phyloP scores from a whole-genome alignment of 192 early-diverging fungal genomes.

The Podila clonocystis region DNA sequence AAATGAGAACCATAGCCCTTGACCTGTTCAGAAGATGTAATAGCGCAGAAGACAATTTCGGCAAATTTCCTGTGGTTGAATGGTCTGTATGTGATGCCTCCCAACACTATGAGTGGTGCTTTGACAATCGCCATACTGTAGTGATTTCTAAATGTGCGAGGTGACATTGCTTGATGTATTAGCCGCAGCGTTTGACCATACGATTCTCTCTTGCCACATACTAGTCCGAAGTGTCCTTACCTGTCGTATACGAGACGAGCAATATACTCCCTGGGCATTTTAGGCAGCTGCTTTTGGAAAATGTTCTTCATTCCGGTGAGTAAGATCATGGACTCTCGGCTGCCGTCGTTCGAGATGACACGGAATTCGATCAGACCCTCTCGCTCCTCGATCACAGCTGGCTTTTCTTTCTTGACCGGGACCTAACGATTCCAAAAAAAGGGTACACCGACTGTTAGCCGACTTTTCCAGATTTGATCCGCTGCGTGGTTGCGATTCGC shows the following conservation, averaged over 20 bases:
- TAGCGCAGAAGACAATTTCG: constrained; percentile 99
- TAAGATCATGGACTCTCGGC: constrained; percentile 83
- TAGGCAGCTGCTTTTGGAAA: constrained; percentile 96
- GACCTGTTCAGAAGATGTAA: constrained; percentile 90
- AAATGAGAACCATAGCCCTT: constrained; percentile 97
- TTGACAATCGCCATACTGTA: constrained; percentile 83
- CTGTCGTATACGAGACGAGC: constrained; percentile 93
- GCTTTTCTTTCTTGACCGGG: constrained; percentile 60
- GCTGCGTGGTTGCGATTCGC: too few relatives aligned
- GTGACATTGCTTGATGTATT: too few relatives aligned
- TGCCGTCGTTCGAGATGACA: constrained; percentile 86
- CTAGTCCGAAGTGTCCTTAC: constrained; percentile 40
- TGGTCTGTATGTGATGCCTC: constrained; percentile 95
- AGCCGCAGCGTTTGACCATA: too few relatives aligned
- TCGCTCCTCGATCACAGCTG: constrained; percentile 72
- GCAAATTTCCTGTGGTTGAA: constrained; percentile 91
- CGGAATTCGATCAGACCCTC: constrained; percentile 73
- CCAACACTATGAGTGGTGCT: constrained; percentile 73
- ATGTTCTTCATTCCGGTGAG: constrained; percentile 96
- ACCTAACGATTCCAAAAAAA: constrained; percentile 13
- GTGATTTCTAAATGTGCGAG: constrained; percentile 72
- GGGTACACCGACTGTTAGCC: too few relatives aligned
- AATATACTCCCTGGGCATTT: constrained; percentile 99
- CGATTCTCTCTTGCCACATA: too few relatives aligned
- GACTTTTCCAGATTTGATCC: too few relatives aligned